Evolutionary conservation across 2,329 filamentous ascomycete genomes (phyloP), one percentile per base, ranked within the genome.

Genomic region (Chrysoporthe austroafricana): DNA sequence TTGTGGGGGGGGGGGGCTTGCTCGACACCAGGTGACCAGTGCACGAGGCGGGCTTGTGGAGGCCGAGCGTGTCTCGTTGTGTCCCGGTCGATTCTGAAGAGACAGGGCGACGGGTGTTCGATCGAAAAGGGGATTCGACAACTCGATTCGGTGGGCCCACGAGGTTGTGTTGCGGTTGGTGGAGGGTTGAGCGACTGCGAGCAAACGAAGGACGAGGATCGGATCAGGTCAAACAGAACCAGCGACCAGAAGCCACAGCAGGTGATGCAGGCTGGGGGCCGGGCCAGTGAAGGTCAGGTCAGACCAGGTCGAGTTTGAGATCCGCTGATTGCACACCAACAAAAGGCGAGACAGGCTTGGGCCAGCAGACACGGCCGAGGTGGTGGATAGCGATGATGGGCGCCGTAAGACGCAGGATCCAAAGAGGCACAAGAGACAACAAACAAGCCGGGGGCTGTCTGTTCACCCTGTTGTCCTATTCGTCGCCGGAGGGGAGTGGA

Each of bases 11-110:
- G n/a, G 26, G 39, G 52, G 43, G 48, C 39, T 64, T 44, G 61
- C 61, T 39, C 67, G 44, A 57, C 39, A 57, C 44, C 61, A 59
- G 54, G 57, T 50, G 54, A 34, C 50, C 62, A 63, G 50, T 42
- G 43, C 26, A 42, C 21, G 39, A 52, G 26, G 62, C 48, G 57
- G 39, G 3, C 48, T 32, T 58, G 34, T 43, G 52, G 13, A 42
- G 44, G 32, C 26, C 21, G 34, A 42, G 60, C 52, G 59, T 36
- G 48, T 42, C 1, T n/a, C 36, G 3, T 63, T 39, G 34, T 9
- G 21, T 44, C 39, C 21, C 4, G 21, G n/a, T 34, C 39, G 26
- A 34, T 48, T 59, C 5, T 44, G 16, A 13, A 11, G 18, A 7
- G 39, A 59, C 2, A 44, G 34, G 39, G 11, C 21, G 39, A 16